These are phyloP conservation scores for Termitomyces sp. DNA, from an alignment of 768 basidiomycete species.

Conservation along the genomic window DNA sequence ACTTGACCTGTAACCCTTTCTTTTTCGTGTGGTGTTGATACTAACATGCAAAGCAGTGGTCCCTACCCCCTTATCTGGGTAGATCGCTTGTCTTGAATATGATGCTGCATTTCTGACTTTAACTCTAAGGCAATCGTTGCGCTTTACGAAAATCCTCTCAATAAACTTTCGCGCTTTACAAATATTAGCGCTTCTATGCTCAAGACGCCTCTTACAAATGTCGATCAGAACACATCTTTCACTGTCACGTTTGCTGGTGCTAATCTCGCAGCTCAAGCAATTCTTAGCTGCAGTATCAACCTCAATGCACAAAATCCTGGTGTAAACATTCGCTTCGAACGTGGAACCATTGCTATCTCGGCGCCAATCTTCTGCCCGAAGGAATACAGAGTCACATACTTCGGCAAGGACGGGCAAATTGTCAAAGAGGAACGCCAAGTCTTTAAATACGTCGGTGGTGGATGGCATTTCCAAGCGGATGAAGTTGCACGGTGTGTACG, in stretches of 20 bases:
- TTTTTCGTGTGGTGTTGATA: neutral
- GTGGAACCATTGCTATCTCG: constrained; percentile 60
- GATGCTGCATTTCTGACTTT: neutral
- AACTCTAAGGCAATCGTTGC: constrained; percentile 59
- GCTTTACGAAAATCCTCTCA: constrained; percentile 76
- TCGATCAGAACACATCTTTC: constrained; percentile 75
- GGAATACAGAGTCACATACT: constrained; percentile 60
- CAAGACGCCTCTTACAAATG: constrained; percentile 71
- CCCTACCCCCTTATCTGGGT: constrained; percentile 84
- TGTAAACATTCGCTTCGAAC: constrained; percentile 68
- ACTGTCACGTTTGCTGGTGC: constrained; percentile 59
- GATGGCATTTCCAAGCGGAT: constrained; percentile 86
- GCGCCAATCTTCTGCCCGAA: constrained; percentile 64
- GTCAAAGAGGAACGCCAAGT: constrained; percentile 52
- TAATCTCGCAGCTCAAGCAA: constrained; percentile 65
- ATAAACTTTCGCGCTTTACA: constrained; percentile 52
- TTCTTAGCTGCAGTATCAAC: constrained; percentile 66
- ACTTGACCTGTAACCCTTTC: constrained; percentile 62
- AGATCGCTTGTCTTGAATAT: constrained; percentile 12
- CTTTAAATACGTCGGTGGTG: constrained; percentile 60
- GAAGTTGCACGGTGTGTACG: constrained; percentile 77
- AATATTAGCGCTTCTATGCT: constrained; percentile 66
- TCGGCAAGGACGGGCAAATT: constrained; percentile 39
- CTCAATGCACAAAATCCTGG: constrained; percentile 40
- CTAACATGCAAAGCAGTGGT: constrained; percentile 40